These are phyloP conservation scores for Skeletonema tropicum DNA, from an alignment of 108 stramenopile species.

Conservation along the genomic window DNA sequence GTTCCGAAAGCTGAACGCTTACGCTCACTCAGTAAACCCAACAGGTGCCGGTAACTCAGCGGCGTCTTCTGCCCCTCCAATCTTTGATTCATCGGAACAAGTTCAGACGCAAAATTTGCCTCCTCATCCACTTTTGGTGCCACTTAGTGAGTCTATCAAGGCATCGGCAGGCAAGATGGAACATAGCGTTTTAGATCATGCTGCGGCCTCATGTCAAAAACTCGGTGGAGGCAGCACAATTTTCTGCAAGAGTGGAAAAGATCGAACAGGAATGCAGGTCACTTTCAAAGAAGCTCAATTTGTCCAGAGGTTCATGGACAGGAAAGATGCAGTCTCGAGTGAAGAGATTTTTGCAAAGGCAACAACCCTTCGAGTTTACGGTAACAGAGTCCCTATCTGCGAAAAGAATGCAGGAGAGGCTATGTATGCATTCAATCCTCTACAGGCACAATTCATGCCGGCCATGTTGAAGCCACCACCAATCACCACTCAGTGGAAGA, in stretches of 20 bases:
- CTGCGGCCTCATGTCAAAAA: conserved; percentile 69
- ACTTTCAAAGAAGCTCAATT: conserved; percentile 89
- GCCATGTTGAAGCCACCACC: conserved; percentile 75
- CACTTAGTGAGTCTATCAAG: conserved; percentile 69
- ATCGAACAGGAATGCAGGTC: conserved; percentile 95
- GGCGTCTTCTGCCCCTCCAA: conserved; percentile 23
- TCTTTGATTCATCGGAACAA: conserved; percentile 31
- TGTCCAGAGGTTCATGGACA: conserved; percentile 55
- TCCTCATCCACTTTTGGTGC: conserved; percentile 68
- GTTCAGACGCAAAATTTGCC: conserved; percentile 40
- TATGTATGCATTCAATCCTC: conserved; percentile 89
- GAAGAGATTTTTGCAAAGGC: conserved; percentile 53
- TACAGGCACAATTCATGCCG: conserved; percentile 93
- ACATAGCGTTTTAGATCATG: conserved; percentile 84
- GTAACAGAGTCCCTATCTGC: conserved; percentile 85
- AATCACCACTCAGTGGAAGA: conserved; percentile 72
- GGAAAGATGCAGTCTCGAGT: conserved; percentile 23
- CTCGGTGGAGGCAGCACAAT: conserved; percentile 81
- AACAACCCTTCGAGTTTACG: conserved; percentile 82
- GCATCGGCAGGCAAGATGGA: conserved; percentile 82
- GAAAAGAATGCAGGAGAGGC: conserved; percentile 93
- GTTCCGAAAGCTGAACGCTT: conserved; percentile 83
- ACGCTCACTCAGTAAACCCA: conserved; percentile 73
- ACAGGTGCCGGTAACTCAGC: conserved; percentile 21
- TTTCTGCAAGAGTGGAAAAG: conserved; percentile 95